phyloP scores from a whole-genome alignment of 2,329 filamentous ascomycete species.

The Penicillium sp. region DNA sequence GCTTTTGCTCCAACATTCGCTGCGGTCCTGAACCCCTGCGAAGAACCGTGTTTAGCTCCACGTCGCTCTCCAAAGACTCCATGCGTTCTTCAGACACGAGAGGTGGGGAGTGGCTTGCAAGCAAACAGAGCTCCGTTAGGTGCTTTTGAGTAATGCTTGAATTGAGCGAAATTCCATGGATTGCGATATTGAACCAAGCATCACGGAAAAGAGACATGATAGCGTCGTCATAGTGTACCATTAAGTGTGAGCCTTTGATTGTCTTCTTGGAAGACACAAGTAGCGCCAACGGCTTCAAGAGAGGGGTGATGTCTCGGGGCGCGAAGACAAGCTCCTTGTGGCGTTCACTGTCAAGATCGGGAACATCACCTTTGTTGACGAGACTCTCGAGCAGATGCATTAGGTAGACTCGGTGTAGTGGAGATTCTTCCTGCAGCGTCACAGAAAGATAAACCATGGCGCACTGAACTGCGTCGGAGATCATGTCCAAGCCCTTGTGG shows the following conservation, averaged over 20 bases:
- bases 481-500: conserved; percentile 62
- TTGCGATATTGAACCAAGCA: conserved; percentile 96
- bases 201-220: conserved; percentile 74
- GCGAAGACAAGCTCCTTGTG: conserved; percentile 79
- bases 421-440: conserved; percentile 64
- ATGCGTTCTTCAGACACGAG: conserved; percentile 84
- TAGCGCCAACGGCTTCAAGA: conserved; percentile 82
- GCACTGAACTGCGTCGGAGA: conserved; percentile 73
- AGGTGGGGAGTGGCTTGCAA: conserved; percentile 84
- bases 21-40: conserved; percentile 79
- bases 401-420: conserved; percentile 78
- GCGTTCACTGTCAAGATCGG: conserved; percentile 69
- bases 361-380: conserved; percentile 84
- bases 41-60: conserved; percentile 92
- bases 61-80: conserved; percentile 90
- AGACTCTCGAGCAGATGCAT: conserved; percentile 80
- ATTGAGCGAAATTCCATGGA: conserved; percentile 80
- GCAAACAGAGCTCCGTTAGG: conserved; percentile 71
- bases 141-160: conserved; percentile 73
- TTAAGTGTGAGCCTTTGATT: conserved; percentile 27
- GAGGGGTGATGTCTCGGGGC: conserved; percentile 79
- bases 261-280: conserved; percentile 61
- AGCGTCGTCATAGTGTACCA: conserved; percentile 59
- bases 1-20: conserved; percentile 72
- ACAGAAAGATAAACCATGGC: conserved; percentile 77